Base-by-base conservation (phyloP, 2,329 filamentous ascomycete species). In the Dactylella cylindrospora region DNA sequence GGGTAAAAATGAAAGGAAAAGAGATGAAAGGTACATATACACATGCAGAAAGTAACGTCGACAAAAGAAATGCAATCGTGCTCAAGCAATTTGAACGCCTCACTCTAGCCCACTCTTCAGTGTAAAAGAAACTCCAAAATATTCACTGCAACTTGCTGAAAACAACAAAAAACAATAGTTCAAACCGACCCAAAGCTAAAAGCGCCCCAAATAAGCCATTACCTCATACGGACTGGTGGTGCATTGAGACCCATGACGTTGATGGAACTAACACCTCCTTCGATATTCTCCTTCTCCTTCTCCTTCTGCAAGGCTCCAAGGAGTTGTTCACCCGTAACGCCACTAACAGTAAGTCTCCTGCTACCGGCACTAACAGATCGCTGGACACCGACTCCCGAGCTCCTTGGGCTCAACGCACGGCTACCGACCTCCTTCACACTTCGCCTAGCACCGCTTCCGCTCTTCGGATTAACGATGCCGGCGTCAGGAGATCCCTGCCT, bases 401-500 rank as follows among this genome's bases (percentile, higher is more conserved):
- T 49, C 32, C 32, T 41, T 55, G 68, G 73, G 66, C 66, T 71
- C 65, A 68, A 71, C 12, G 65, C 64, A 13, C 67, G 68, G 36
- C 70, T 70, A 19, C 65, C 66, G 35, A 60, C 53, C 8, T 68
- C 65, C 33, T 70, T 69, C 31, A 72, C 64, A 53, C 68, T 71
- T 22, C 70, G 70, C 10, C 72, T 65, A n/a, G 69, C 53, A 25
- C 69, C 68, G 17, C 71, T 72, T 15, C 71, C 53, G 28, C 70
- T 69, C n/a, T 72, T 70, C 15, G 71, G 68, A n/a, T 72, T 72
- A 53, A 72, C 69, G 22, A 69, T 68, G 53, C 73, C 38, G 74
- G 69, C 52, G 74, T 71, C 47, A 71, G 70, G 35, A 70, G 72
- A 65, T 74, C 74, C 51, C 73, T 68, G 33, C 70, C 70, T n/a